phyloP scores from a whole-genome alignment of 805 yeast genomes.

The Kazachstania viticola region DNA sequence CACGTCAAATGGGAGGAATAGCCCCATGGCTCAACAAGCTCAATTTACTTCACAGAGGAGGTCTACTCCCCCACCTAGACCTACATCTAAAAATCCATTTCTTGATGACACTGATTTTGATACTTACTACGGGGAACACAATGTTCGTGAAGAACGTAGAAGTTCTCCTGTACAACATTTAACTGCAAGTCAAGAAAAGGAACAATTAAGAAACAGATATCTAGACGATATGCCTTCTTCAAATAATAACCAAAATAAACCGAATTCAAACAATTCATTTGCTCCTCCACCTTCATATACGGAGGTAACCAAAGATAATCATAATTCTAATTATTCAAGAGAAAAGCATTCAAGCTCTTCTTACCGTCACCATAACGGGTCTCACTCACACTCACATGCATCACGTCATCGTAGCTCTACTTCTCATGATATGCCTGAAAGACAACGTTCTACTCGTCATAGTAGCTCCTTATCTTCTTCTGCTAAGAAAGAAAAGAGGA shows the following conservation, averaged over 20 bases:
- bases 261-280: neutral
- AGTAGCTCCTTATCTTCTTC: conserved; percentile 2
- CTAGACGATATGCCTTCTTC: conserved; percentile 3
- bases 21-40: conserved; percentile 7
- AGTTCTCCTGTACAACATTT: conserved; percentile 27
- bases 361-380: conserved; percentile 4
- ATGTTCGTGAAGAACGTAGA: neutral
- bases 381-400: conserved; percentile 5
- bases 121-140: neutral
- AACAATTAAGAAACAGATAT: conserved; percentile 24
- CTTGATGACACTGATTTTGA: conserved; percentile 16
- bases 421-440: conserved; percentile 1
- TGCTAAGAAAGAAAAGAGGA: conserved; percentile 27
- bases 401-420: conserved; percentile 5
- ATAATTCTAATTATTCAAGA: conserved; percentile 5
- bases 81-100: conserved; percentile 25
- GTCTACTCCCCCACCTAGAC: conserved; percentile 25
- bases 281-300: conserved; percentile 14
- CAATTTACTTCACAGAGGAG: conserved; percentile 13
- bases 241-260: conserved; percentile 4
- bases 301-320: conserved; percentile 28
- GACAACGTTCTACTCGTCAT: conserved; percentile 5
- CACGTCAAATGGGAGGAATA: conserved; percentile 11
- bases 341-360: conserved; percentile 8
- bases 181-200: conserved; percentile 24